phyloP scores from a whole-genome alignment of 1,284 basidiomycete genomes.

The Phaffia rhodozyma region DNA sequence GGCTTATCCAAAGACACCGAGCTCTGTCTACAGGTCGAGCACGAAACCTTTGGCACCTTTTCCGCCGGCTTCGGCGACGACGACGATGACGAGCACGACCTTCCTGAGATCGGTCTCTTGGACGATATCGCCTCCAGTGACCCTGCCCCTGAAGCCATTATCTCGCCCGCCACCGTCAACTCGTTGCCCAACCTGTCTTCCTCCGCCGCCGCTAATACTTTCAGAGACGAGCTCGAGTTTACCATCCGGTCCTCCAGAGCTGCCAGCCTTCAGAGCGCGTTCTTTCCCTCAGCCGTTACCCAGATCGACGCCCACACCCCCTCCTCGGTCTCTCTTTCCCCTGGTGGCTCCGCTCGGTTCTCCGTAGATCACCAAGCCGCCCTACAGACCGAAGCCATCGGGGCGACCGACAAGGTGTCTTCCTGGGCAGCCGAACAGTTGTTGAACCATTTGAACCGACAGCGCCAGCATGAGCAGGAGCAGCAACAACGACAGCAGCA shows the following conservation, averaged over 20 bases:
- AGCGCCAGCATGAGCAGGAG: conserved; percentile 5
- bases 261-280: not conserved
- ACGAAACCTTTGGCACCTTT: conserved; percentile 35
- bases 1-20: conserved; percentile 35
- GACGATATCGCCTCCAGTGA: not conserved
- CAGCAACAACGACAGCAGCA: conserved; percentile 9
- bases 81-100: conserved; percentile 28
- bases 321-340: not conserved
- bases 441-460: conserved; percentile 12
- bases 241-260: conserved; percentile 14
- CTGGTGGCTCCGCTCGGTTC: not conserved
- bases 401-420: conserved; percentile 17
- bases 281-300: conserved; percentile 7
- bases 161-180: conserved; percentile 20
- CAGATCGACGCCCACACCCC: not conserved
- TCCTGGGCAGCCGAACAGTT: conserved; percentile 21
- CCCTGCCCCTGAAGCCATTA: conserved; percentile 14
- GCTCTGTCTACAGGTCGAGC: conserved; percentile 32
- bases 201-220: conserved; percentile 8
- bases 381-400: conserved; percentile 1
- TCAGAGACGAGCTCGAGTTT: not conserved
- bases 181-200: conserved; percentile 15
- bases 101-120: conserved; percentile 23
- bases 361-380: not conserved
- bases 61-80: conserved; percentile 24